A percentile compares a stretch with the other conserved stretches of the same genome.
phyloP scores from a whole-genome alignment of 2,329 filamentous ascomycete genomes.

The Fusarium oligoseptatum region DNA sequence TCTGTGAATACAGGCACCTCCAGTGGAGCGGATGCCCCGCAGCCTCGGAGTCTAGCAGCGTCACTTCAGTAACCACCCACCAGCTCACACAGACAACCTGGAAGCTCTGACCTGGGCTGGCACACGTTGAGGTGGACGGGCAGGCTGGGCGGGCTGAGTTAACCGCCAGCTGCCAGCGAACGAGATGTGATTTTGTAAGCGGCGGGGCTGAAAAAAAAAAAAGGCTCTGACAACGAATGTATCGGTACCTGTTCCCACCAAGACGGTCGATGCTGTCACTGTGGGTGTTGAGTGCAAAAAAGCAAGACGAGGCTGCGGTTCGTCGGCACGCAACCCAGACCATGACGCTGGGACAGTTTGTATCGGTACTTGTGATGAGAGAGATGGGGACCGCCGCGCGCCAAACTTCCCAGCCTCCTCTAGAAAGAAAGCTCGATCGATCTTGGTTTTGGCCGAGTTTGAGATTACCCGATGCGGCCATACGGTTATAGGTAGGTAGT shows the following conservation, averaged over 20 bases:
- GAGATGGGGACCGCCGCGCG: conserved; percentile 3
- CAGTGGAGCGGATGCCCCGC: conserved; percentile 40
- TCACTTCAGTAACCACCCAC: conserved; percentile 18
- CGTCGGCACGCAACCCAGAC: conserved; percentile 10
- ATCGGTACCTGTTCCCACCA: conserved; percentile 25
- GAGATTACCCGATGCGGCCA: conserved; percentile 26
- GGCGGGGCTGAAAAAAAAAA: conserved; percentile 23
- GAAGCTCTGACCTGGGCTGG: not conserved
- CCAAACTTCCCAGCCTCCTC: not conserved
- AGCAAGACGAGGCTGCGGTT: conserved; percentile 6
- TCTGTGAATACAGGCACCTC: conserved; percentile 30
- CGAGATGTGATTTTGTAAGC: conserved; percentile 33
- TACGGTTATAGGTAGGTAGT: not conserved
- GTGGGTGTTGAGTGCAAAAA: conserved; percentile 19
- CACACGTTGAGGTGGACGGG: not conserved
- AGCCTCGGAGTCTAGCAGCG: conserved; percentile 12
- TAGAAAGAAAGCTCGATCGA: not conserved
- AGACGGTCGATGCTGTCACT: conserved; percentile 24
- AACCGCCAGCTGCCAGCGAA: not conserved
- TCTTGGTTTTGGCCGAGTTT: not conserved
- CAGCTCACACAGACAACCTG: not conserved
- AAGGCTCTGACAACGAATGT: conserved; percentile 1
- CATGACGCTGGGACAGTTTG: conserved; percentile 36
- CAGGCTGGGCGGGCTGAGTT: not conserved
- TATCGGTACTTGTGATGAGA: conserved; percentile 29